Base-by-base conservation (phyloP, 345 rosid species). In the Gossypium herbaceum region DNA sequence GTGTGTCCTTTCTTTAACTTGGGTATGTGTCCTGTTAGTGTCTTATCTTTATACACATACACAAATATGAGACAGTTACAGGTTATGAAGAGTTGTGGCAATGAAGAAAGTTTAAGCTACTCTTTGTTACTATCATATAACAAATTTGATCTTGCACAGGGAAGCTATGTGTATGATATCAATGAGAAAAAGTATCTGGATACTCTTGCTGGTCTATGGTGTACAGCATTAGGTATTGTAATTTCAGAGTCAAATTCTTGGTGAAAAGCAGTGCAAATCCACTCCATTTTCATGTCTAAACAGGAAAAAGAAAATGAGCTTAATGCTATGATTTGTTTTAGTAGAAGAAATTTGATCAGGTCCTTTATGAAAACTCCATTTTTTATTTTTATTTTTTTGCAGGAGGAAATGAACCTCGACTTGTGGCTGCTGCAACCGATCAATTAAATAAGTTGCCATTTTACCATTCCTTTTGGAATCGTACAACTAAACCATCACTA, bases 401-500 rank as follows among this genome's bases (percentile, higher is more conserved):
- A 95, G 97, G 99, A 62, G 99, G 97, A 25, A 89, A 85, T 84
- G 99, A 95, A 76, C 88, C 90, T 24, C 83, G 94, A 52, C 98
- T 95, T 82, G 91, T 95, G 75, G 86, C 88, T 60, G 98, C 99
- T 76, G 98, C 99, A 58, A 75, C 83, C 59, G 60, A 68, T 56
- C 99, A 96, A 78, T 75, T 96, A 85, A 89, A 87, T 39, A 86
- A 79, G 71, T 86, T 93, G 83, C 97, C 99, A 2, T 96, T 96
- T 82, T 96, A 95, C 79, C 99, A 96, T 78, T 96, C 98, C 20
- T 95, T 95, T 79, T 91, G 98, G 98, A 96, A 96, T 81, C 94
- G 94, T 72, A 93, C 98, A 34, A 95, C 97, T 70, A 90, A 87
- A 74, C 99, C 98, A 20, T 89, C 99, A 75, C 71, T 95, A 96